Evolutionary conservation across 345 rosid genomes (phyloP).

Genomic region (Carallia brachiata): DNA sequence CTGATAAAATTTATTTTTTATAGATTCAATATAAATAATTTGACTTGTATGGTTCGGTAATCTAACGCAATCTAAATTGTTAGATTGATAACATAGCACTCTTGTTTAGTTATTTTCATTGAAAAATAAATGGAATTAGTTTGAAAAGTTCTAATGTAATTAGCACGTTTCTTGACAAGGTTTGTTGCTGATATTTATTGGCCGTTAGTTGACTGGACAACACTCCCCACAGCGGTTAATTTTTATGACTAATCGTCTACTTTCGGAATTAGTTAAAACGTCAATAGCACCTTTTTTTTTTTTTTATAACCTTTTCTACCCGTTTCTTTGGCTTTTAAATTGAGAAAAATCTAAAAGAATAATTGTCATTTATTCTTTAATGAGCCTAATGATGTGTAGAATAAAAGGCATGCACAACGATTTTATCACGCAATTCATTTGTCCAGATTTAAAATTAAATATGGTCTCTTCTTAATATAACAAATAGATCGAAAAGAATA

Average conservation of each 20-base stretch:
- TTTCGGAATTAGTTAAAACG: conserved; percentile 20
- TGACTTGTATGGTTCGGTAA: no score
- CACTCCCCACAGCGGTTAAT: background rate
- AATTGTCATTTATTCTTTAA: background rate
- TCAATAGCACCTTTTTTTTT: background rate
- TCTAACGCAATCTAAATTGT: no score
- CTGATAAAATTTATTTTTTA: no score
- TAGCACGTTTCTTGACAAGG: background rate
- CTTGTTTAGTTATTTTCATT: no score
- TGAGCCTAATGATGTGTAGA: background rate
- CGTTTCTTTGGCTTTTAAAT: background rate
- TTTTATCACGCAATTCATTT: background rate
- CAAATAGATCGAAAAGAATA: no score
- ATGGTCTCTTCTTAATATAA: no score
- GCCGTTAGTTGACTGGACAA: background rate
- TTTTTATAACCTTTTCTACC: background rate
- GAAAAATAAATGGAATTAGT: background rate
- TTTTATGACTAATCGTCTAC: background rate
- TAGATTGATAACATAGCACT: no score
- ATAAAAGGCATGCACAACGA: background rate
- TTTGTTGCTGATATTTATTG: conserved; percentile 7
- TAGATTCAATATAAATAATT: no score
- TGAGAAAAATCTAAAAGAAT: background rate
- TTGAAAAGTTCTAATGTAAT: background rate
- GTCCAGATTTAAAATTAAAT: no score